Evolutionary conservation across 225 moss, liverwort and hornwort genomes (phyloP), one percentile per base, ranked within the genome.

Genomic region (Ulota crispa): DNA sequence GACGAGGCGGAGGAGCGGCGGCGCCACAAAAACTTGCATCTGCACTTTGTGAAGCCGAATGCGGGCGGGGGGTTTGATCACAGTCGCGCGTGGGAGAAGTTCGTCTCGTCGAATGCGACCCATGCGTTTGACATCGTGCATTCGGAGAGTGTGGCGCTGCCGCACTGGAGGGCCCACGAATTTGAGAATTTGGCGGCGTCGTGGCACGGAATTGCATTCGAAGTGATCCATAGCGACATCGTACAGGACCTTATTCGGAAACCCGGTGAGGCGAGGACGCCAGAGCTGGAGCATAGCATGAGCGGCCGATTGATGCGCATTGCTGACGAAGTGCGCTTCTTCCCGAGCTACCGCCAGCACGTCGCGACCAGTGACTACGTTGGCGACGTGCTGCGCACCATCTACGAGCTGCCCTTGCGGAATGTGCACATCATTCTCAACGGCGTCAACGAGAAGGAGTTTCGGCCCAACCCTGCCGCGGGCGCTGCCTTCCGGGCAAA

Each of bases 131-230:
- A 99, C 72, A 81, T 94, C 10, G 94, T 99, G 85, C 99, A 99
- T 64, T 91, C 99, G 3, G 99, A 99, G 82, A 94, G 96, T 37
- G 99, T 99, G 10, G 99, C 96, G 12, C 84, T 99, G 31, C 95
- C 99, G 9, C 94, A 99, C 54, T 99, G 94, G 96, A 78, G 89
- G 59, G 99, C 96, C 21, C 77, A 79, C 52, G 89, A 84, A 1
- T 76, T 94, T 34, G 60, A 79, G 18, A 89, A 87, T n/a, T 41
- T 96, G 77, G 96, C 94, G 12, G 99, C 96, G 19, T 99, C 99
- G 18, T 99, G 99, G 99, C 99, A 99, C 81, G 99, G 99, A n/a
- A 99, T 99, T 68, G 94, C 94, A 3, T 99, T 88, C 43, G 99
- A 99, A 76, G 89, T 92, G 67, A 93, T 99, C 76, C 99, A 99